Conservation (phyloP, 2,329 filamentous ascomycete species). For the Apiospora kogelbergensis region DNA sequence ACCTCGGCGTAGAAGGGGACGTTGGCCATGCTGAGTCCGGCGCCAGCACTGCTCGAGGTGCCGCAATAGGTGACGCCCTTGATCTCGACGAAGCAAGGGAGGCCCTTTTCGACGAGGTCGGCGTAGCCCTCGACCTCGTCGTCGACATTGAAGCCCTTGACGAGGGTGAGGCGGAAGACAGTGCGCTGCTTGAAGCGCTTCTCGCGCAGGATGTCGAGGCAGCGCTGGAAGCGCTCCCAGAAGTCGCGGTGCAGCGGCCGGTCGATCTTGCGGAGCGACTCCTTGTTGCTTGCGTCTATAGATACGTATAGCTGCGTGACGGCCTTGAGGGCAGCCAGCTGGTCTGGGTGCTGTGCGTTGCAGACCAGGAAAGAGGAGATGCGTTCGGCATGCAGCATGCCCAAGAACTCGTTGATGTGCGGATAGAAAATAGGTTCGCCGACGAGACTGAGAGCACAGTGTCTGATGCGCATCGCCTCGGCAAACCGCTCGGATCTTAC, state of each 20-base stretch:
- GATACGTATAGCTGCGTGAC: conserved; percentile 96
- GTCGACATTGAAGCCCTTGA: conserved; percentile 97
- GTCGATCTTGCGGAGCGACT: conserved; percentile 85
- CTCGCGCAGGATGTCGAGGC: conserved; percentile 83
- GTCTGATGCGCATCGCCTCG: conserved; percentile 89
- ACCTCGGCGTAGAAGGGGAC: conserved; percentile 96
- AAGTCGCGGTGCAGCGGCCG: conserved; percentile 92
- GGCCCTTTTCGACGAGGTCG: conserved; percentile 77
- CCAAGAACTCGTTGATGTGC: conserved; percentile 89
- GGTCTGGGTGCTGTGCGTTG: conserved; percentile 94
- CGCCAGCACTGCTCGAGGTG: conserved; percentile 78
- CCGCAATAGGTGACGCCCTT: conserved; percentile 98
- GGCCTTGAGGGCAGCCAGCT: conserved; percentile 76
- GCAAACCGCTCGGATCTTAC: conserved; percentile 88
- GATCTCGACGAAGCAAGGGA: conserved; percentile 91
- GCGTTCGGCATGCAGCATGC: conserved; percentile 77
- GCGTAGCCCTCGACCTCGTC: conserved; percentile 92
- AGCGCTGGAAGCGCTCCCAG: conserved; percentile 93
- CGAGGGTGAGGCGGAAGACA: conserved; percentile 90
- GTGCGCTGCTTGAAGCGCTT: conserved; percentile 85
- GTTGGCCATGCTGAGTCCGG: conserved; percentile 93
- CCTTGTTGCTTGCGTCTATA: conserved; percentile 90
- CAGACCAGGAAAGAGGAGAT: conserved; percentile 96
- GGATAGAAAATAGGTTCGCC: conserved; percentile 99
- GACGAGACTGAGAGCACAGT: conserved; percentile 89